Evolutionary conservation across 805 yeast genomes (phyloP).

Genomic region (Saccharomycopsis babjevae): DNA sequence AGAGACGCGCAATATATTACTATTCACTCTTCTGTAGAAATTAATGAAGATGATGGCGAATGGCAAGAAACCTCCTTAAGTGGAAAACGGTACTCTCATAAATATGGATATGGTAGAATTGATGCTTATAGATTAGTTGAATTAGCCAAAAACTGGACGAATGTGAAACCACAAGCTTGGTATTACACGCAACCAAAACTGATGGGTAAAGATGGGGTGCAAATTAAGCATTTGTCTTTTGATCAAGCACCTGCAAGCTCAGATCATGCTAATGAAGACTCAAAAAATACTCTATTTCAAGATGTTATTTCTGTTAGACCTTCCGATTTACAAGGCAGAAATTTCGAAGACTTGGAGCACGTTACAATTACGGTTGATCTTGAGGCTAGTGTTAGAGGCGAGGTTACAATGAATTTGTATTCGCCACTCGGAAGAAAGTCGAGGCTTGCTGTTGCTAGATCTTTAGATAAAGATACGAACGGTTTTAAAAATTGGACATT

Average conservation of each 20-base stretch:
- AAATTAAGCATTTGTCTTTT: not conserved
- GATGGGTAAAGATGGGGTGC: conserved; percentile 25
- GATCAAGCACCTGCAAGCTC: not conserved
- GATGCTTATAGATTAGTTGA: conserved; percentile 73
- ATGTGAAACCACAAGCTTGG: conserved; percentile 92
- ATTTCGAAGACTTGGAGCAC: conserved; percentile 73
- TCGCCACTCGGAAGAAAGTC: conserved; percentile 75
- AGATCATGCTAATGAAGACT: conserved; percentile 6
- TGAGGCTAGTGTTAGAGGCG: conserved; percentile 57
- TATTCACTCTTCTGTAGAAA: conserved; percentile 57
- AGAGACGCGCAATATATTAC: conserved; percentile 86
- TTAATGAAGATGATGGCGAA: conserved; percentile 54
- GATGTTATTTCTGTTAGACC: conserved; percentile 36
- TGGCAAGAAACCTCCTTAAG: conserved; percentile 62
- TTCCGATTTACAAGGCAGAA: conserved; percentile 41
- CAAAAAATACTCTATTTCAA: conserved; percentile 19
- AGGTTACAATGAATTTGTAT: conserved; percentile 47
- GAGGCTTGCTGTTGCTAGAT: conserved; percentile 60
- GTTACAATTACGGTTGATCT: conserved; percentile 72
- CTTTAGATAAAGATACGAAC: conserved; percentile 39
- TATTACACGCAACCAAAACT: conserved; percentile 36
- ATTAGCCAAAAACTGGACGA: conserved; percentile 63
- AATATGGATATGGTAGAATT: conserved; percentile 84
- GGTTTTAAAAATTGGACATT: conserved; percentile 84
- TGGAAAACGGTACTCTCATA: conserved; percentile 65